These are phyloP conservation scores for Phaeosphaeria sp. DNA, from an alignment of 2,329 filamentous ascomycete genomes.

Conservation along the genomic window DNA sequence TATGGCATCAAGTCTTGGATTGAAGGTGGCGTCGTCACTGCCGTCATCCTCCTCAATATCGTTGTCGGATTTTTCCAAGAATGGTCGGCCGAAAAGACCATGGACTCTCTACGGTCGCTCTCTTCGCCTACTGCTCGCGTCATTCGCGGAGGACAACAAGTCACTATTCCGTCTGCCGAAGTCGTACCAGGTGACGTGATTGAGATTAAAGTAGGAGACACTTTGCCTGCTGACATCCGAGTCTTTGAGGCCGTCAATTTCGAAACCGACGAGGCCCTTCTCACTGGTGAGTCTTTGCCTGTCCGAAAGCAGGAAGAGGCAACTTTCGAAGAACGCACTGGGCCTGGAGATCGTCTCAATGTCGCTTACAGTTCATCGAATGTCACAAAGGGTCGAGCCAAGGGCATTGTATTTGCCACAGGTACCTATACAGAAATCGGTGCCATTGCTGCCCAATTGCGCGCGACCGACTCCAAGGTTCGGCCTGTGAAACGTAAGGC, in stretches of 20 bases:
- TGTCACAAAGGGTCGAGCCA: conserved; percentile 72
- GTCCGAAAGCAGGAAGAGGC: conserved; percentile 68
- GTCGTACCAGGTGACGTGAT: conserved; percentile 73
- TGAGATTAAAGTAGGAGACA: conserved; percentile 68
- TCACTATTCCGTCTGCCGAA: conserved; percentile 61
- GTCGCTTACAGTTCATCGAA: conserved; percentile 70
- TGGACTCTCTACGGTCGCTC: conserved; percentile 56
- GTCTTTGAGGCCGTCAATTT: conserved; percentile 73
- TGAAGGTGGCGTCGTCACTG: conserved; percentile 56
- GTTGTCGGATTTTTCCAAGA: conserved; percentile 56
- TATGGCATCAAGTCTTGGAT: conserved; percentile 57
- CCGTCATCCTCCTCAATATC: conserved; percentile 55
- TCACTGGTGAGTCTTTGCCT: conserved; percentile 74
- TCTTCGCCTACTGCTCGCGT: conserved; percentile 54
- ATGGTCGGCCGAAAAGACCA: conserved; percentile 57
- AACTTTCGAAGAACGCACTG: conserved; percentile 60
- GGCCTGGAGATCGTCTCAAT: conserved; percentile 72
- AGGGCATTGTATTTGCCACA: conserved; percentile 70
- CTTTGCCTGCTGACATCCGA: conserved; percentile 71
- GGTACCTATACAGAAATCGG: conserved; percentile 78
- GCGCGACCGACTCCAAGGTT: conserved; percentile 53
- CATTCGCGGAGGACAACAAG: conserved; percentile 61
- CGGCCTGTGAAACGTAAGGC: conserved; percentile 52
- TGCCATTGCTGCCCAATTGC: conserved; percentile 72
- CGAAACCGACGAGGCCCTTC: conserved; percentile 74